Conservation (phyloP, 345 rosid species). For the Eucalyptus cladocalyx region DNA sequence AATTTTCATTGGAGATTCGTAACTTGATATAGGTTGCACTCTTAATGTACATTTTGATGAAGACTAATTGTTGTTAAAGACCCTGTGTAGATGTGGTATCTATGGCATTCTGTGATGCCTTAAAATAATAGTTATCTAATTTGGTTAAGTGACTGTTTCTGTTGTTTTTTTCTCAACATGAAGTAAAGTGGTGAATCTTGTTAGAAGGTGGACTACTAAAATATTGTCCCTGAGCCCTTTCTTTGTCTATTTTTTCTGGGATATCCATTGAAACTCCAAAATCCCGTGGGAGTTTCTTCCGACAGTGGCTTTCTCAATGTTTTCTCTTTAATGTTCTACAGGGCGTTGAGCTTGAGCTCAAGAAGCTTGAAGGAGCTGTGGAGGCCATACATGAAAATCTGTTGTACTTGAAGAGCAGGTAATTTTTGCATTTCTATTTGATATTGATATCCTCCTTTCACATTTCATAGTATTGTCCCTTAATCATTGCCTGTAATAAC, state of each 20-base stretch:
- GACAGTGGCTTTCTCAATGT: neutral
- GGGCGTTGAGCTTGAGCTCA: constrained; percentile 89
- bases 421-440: neutral
- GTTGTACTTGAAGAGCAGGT: constrained; percentile 55
- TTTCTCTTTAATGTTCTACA: neutral
- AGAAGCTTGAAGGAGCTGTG: constrained; percentile 61
- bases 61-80: neutral
- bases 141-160: neutral
- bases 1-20: neutral
- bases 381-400: constrained; percentile 51
- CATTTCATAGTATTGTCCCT: neutral
- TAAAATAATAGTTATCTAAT: neutral
- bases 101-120: neutral
- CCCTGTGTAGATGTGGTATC: neutral
- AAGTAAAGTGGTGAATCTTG: neutral
- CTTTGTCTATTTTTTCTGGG: neutral
- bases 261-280: neutral
- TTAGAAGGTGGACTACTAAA: neutral
- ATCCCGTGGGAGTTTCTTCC: neutral
- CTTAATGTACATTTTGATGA: neutral
- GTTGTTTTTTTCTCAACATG: neutral
- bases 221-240: neutral
- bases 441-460: neutral
- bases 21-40: neutral
- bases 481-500: neutral